A percentile compares a stretch with the other conserved stretches of the same genome.
phyloP scores from a whole-genome alignment of 176 grass and related monocot species.

The Elymus sibiricus region DNA sequence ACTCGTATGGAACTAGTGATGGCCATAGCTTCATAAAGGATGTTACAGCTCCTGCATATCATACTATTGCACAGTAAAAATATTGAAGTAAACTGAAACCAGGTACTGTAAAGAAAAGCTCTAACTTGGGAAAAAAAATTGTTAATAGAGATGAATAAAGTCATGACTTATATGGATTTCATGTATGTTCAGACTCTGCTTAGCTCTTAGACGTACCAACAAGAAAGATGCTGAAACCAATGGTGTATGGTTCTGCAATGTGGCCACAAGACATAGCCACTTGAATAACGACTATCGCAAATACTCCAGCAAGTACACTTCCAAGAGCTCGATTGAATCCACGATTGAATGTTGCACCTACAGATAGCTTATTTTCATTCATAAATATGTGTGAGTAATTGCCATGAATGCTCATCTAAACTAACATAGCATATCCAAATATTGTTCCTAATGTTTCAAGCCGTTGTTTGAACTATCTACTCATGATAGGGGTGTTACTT shows the following conservation, averaged over 20 bases:
- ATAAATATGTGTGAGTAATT: neutral
- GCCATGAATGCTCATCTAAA: neutral
- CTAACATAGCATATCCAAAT: neutral
- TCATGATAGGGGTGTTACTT: slow-evolving; percentile 25
- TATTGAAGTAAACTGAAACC: slow-evolving; percentile 11
- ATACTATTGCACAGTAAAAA: slow-evolving; percentile 24
- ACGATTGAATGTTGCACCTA: slow-evolving; percentile 76
- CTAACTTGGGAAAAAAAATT: neutral
- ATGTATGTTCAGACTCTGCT: neutral
- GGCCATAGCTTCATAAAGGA: slow-evolving; percentile 92
- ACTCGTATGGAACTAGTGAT: slow-evolving; percentile 70
- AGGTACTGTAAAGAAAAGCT: neutral
- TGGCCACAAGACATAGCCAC: slow-evolving; percentile 63
- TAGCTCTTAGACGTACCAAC: slow-evolving; percentile 38
- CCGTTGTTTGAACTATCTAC: neutral
- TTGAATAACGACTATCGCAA: slow-evolving; percentile 74
- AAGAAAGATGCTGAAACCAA: slow-evolving; percentile 83
- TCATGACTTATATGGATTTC: neutral
- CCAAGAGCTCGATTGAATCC: slow-evolving; percentile 82
- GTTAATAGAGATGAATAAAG: neutral
- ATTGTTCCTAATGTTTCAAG: slow-evolving; percentile 7
- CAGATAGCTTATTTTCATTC: slow-evolving; percentile 1
- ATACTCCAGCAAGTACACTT: slow-evolving; percentile 76
- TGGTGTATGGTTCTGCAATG: slow-evolving; percentile 80
- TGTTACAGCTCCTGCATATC: slow-evolving; percentile 56